These are phyloP conservation scores for Metschnikowia shivogae DNA, from an alignment of 805 yeast genomes.

Conservation along the genomic window DNA sequence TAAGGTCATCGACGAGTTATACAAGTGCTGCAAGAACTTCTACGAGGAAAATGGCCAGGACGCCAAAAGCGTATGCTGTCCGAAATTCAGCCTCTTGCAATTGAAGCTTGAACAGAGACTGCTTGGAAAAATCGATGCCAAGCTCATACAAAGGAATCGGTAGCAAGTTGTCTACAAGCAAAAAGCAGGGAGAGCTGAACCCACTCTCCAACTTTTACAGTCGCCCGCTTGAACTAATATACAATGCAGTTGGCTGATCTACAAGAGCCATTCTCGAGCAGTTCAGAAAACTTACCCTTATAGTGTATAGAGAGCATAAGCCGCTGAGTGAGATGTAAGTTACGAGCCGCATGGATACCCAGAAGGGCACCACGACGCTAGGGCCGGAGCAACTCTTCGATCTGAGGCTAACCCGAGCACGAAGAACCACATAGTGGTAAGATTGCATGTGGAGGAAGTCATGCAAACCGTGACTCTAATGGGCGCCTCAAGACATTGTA, in stretches of 20 bases:
- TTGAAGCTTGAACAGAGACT: slow-evolving; percentile 64
- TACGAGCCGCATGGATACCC: slow-evolving; percentile 68
- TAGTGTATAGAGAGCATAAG: too few species aligned
- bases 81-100: slow-evolving; percentile 57
- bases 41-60: slow-evolving; percentile 58
- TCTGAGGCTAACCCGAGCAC: slow-evolving; percentile 97
- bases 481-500: slow-evolving; percentile 72
- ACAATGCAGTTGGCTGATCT: not conserved
- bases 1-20: slow-evolving; percentile 60
- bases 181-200: too few species aligned
- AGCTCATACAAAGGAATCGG: slow-evolving; percentile 25
- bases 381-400: slow-evolving; percentile 51
- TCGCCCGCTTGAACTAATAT: not conserved
- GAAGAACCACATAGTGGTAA: slow-evolving; percentile 47
- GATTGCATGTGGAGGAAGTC: slow-evolving; percentile 47
- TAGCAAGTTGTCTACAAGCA: not conserved
- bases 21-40: slow-evolving; percentile 68
- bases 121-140: slow-evolving; percentile 56
- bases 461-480: slow-evolving; percentile 66
- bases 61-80: slow-evolving; percentile 72
- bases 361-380: slow-evolving; percentile 49
- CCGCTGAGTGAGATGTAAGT: slow-evolving; percentile 44
- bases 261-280: not conserved
- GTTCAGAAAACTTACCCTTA: not conserved
- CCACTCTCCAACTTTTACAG: too few species aligned